These are phyloP conservation scores for Castanospermum australe DNA, from an alignment of 306 rosid species.

Conservation along the genomic window DNA sequence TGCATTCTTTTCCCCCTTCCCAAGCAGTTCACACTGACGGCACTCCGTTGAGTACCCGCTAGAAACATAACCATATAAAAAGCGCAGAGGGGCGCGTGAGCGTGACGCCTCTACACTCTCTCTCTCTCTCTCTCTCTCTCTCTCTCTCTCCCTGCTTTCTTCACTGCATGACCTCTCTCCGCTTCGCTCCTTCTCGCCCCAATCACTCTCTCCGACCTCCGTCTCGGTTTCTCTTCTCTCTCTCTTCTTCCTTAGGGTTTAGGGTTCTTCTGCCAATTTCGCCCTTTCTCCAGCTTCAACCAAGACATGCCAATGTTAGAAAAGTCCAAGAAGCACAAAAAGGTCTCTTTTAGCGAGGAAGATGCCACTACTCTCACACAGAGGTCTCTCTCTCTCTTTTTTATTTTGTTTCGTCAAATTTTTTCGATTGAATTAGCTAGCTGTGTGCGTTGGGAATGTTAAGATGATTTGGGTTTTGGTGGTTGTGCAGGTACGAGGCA, in stretches of 20 bases:
- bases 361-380: slow-evolving; percentile 49
- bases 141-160: background rate
- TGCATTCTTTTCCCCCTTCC: too few species aligned
- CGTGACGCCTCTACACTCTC: background rate
- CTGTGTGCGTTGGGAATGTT: background rate
- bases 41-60: too few species aligned
- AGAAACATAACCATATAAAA: too few species aligned
- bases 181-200: background rate
- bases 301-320: slow-evolving; percentile 40
- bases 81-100: slow-evolving; percentile 8
- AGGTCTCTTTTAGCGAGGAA: slow-evolving; percentile 47
- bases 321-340: slow-evolving; percentile 35
- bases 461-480: background rate
- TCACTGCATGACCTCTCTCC: background rate
- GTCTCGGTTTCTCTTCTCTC: background rate
- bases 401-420: background rate
- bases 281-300: background rate
- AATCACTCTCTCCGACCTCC: background rate
- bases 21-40: too few species aligned
- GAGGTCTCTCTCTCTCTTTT: slow-evolving; percentile 38
- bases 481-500: slow-evolving; percentile 52
- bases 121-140: background rate
- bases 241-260: slow-evolving; percentile 18
- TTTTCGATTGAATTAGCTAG: background rate
- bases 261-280: slow-evolving; percentile 27